Evolutionary conservation across 2,329 filamentous ascomycete species (phyloP).

Genomic region (Periconia sp.): DNA sequence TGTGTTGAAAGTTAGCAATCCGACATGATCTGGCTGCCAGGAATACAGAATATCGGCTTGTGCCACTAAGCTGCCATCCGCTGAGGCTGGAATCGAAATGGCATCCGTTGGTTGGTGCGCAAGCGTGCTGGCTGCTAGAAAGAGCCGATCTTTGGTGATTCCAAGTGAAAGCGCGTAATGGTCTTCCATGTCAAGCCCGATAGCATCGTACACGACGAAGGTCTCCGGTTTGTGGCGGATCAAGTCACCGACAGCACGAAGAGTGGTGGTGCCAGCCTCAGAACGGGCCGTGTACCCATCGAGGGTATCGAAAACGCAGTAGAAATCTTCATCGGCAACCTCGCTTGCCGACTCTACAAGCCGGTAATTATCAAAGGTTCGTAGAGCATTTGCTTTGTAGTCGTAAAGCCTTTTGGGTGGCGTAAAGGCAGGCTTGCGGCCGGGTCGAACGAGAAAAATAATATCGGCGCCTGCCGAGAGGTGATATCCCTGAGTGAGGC

Average conservation of each 20-base stretch:
- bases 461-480: conserved; percentile 19
- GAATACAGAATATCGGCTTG: conserved; percentile 20
- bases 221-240: conserved; percentile 2
- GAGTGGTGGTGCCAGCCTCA: conserved; percentile 16
- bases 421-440: conserved; percentile 18
- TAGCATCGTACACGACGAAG: conserved; percentile 21
- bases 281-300: conserved; percentile 23
- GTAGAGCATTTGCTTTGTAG: conserved; percentile 19
- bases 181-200: conserved; percentile 18
- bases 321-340: conserved; percentile 15
- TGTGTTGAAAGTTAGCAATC: too few species aligned
- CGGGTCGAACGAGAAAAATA: conserved; percentile 26
- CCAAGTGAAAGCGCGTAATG: conserved; percentile 13
- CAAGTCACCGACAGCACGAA: conserved; percentile 14
- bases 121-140: conserved; percentile 17
- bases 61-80: conserved; percentile 4
- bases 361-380: conserved; percentile 16
- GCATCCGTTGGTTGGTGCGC: conserved; percentile 20
- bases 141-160: conserved; percentile 5
- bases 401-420: conserved; percentile 21
- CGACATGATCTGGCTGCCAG: too few species aligned
- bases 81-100: conserved; percentile 15
- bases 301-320: conserved; percentile 21
- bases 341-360: conserved; percentile 19
- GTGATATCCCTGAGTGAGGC: conserved; percentile 20